Evolutionary conservation across 1,284 basidiomycete genomes (phyloP).

Genomic region (Moniliophthora roreri): DNA sequence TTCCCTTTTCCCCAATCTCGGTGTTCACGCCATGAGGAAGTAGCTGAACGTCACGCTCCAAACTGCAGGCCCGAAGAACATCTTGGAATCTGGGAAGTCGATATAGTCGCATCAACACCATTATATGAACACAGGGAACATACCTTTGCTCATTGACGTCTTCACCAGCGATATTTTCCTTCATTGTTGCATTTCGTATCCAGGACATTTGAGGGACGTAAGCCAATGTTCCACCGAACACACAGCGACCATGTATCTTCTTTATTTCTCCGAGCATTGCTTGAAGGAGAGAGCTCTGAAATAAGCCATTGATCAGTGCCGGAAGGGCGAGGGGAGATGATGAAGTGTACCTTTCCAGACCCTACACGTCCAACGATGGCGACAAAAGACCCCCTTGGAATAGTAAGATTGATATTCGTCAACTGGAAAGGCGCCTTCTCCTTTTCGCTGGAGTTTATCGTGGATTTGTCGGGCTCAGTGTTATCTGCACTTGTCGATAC

Average conservation of each 20-base stretch:
- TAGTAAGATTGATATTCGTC: conserved; percentile 51
- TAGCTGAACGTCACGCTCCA: conserved; percentile 50
- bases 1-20: conserved; percentile 70
- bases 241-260: conserved; percentile 40
- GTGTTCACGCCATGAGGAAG: conserved; percentile 53
- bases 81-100: conserved; percentile 6
- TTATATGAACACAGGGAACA: conserved; percentile 11
- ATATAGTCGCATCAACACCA: not conserved
- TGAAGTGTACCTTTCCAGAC: conserved; percentile 59
- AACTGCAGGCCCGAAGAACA: conserved; percentile 43
- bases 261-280: conserved; percentile 65
- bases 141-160: conserved; percentile 39
- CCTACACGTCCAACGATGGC: conserved; percentile 76
- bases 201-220: conserved; percentile 65
- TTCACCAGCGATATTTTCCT: conserved; percentile 49
- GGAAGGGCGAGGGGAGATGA: not conserved
- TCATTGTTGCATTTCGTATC: conserved; percentile 62
- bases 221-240: conserved; percentile 51
- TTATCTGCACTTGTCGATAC: conserved; percentile 14
- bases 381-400: conserved; percentile 64
- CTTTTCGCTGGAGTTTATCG: conserved; percentile 14
- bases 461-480: conserved; percentile 11
- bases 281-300: conserved; percentile 43
- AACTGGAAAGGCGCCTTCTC: conserved; percentile 56
- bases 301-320: no score